A percentile compares a stretch with the other conserved stretches of the same genome.
phyloP scores from a whole-genome alignment of 768 basidiomycete genomes.

The Lactifluus piperatus region DNA sequence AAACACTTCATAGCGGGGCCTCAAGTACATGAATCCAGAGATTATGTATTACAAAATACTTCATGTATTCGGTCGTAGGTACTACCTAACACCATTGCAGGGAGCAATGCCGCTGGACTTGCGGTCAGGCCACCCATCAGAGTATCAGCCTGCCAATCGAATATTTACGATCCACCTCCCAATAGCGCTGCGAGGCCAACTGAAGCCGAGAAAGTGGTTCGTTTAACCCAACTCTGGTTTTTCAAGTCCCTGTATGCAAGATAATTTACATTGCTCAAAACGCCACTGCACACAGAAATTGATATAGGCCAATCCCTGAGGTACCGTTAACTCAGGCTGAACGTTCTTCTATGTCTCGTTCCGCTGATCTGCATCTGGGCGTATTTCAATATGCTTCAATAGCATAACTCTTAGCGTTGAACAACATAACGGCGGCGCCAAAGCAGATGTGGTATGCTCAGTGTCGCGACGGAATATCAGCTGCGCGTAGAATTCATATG shows the following conservation, averaged over 20 bases:
- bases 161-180: constrained; percentile 57
- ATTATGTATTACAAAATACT: neutral
- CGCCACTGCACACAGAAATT: constrained; percentile 35
- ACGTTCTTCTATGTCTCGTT: constrained; percentile 50
- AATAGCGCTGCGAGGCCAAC: constrained; percentile 53
- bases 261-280: constrained; percentile 58
- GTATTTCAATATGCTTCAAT: constrained; percentile 54
- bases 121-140: neutral
- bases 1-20: neutral
- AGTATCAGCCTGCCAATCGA: neutral
- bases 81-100: neutral
- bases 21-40: neutral
- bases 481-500: constrained; percentile 54
- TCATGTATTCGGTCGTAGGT: neutral
- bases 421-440: constrained; percentile 48
- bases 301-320: neutral
- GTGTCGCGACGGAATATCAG: constrained; percentile 54
- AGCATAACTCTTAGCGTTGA: constrained; percentile 55
- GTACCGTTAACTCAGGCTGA: constrained; percentile 36
- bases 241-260: constrained; percentile 58
- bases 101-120: neutral
- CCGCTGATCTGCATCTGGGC: constrained; percentile 47
- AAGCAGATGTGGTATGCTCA: constrained; percentile 41
- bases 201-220: constrained; percentile 46
- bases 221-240: constrained; percentile 52